Percentiles rank a stretch among this genome's conserved stretches.
Conservation (phyloP, 2,329 filamentous ascomycete genomes). For the Aureobasidium vineae region DNA sequence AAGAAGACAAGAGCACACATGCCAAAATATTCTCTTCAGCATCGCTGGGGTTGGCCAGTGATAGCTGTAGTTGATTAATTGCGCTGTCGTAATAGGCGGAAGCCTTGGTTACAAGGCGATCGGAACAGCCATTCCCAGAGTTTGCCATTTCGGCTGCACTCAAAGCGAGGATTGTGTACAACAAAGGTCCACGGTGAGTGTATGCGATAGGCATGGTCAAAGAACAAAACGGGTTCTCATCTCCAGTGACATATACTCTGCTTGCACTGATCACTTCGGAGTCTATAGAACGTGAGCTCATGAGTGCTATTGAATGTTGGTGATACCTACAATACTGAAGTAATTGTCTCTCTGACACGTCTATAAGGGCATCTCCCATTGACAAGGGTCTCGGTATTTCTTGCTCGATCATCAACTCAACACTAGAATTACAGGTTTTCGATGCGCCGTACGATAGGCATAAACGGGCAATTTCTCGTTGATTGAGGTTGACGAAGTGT, state of each 20-base stretch:
- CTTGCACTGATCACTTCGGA: conserved; percentile 11
- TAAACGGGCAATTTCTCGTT: background rate
- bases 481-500: background rate
- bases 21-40: conserved; percentile 15
- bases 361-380: background rate
- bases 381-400: background rate
- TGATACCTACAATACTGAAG: conserved; percentile 6
- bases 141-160: conserved; percentile 15
- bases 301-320: too few species aligned
- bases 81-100: background rate
- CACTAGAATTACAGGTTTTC: background rate
- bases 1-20: conserved; percentile 9
- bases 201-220: conserved; percentile 14
- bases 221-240: background rate
- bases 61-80: background rate
- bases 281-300: background rate
- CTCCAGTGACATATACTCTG: conserved; percentile 11
- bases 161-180: background rate
- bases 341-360: background rate
- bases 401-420: background rate
- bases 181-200: conserved; percentile 1
- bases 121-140: background rate
- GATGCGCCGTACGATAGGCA: background rate
- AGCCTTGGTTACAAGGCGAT: background rate
- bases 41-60: background rate